These are phyloP conservation scores for Monosporascus sp. DNA, from an alignment of 2,329 filamentous ascomycete genomes.

Conservation along the genomic window DNA sequence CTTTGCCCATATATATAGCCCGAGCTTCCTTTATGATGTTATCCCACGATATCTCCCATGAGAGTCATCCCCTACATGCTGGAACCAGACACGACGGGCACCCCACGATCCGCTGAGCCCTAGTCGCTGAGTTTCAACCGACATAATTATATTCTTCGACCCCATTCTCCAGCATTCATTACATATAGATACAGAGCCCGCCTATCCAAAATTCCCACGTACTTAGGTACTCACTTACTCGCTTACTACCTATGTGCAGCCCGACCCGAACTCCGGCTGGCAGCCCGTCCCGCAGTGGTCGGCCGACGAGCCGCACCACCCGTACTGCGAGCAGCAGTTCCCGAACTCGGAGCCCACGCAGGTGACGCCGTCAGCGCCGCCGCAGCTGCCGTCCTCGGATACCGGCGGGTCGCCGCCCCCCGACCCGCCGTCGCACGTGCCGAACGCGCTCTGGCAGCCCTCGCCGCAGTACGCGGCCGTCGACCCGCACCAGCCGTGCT, in stretches of 20 bases:
- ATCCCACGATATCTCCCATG: too few species aligned
- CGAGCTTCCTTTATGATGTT: too few species aligned
- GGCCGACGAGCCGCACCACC: constrained; percentile 33
- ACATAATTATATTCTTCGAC: too few species aligned
- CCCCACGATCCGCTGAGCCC: too few species aligned
- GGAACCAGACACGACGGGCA: too few species aligned
- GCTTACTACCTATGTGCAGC: constrained; percentile 7
- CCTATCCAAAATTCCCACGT: too few species aligned
- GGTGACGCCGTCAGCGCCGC: constrained; percentile 14
- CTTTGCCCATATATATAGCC: too few species aligned
- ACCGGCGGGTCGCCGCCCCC: constrained; percentile 17
- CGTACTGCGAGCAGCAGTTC: constrained; percentile 26
- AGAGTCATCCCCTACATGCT: too few species aligned
- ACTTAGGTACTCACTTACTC: not conserved
- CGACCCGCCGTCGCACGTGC: constrained; percentile 14
- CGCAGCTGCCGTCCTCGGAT: constrained; percentile 21
- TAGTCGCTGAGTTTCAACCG: too few species aligned
- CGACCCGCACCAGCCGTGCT: constrained; percentile 32
- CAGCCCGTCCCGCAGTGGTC: constrained; percentile 35
- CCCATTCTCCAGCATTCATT: too few species aligned
- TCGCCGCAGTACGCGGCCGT: constrained; percentile 32
- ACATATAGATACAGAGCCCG: too few species aligned
- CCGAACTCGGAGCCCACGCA: constrained; percentile 24
- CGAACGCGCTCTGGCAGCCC: constrained; percentile 31
- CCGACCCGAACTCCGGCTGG: constrained; percentile 28